A percentile compares a stretch with the other conserved stretches of the same genome.
These are phyloP conservation scores for Mallotus japonicus DNA, from an alignment of 441 rosid genomes.

Conservation along the genomic window DNA sequence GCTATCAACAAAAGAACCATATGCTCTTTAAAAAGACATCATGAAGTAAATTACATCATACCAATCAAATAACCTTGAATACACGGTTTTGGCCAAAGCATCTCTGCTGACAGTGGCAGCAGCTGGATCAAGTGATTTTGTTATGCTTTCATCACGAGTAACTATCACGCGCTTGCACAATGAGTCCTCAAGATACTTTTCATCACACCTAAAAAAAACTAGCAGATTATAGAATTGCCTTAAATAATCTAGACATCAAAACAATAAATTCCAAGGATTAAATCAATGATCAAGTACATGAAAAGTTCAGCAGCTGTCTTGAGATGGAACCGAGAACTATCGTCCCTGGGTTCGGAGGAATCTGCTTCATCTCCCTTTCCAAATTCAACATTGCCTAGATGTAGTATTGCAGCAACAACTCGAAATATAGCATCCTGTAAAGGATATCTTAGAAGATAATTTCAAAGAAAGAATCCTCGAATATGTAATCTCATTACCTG, in stretches of 20 bases:
- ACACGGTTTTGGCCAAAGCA: conserved; percentile 90
- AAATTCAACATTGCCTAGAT: conserved; percentile 89
- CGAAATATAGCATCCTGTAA: conserved; percentile 83
- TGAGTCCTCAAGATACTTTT: conserved; percentile 74
- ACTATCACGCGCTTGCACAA: conserved; percentile 90
- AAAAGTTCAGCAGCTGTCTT: conserved; percentile 80
- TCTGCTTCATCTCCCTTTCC: conserved; percentile 74
- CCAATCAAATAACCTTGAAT: conserved; percentile 98
- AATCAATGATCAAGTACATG: conserved; percentile 44
- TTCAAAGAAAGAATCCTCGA: conserved; percentile 13
- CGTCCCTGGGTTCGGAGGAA: conserved; percentile 79
- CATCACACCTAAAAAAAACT: conserved; percentile 71
- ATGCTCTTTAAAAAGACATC: conserved; percentile 8
- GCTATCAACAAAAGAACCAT: background rate
- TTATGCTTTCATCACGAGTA: conserved; percentile 95
- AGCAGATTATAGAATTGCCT: conserved; percentile 24
- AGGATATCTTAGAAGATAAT: conserved; percentile 27
- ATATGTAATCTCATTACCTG: conserved; percentile 50
- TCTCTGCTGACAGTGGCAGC: conserved; percentile 85
- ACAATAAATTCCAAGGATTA: background rate
- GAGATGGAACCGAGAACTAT: conserved; percentile 69
- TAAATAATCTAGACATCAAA: conserved; percentile 19
- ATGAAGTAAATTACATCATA: conserved; percentile 30
- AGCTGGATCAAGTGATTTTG: conserved; percentile 79
- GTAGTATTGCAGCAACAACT: conserved; percentile 94